Percentiles rank a stretch among this genome's conserved stretches.
These are phyloP conservation scores for Aleurites moluccanus DNA, from an alignment of 441 rosid genomes.

Conservation along the genomic window DNA sequence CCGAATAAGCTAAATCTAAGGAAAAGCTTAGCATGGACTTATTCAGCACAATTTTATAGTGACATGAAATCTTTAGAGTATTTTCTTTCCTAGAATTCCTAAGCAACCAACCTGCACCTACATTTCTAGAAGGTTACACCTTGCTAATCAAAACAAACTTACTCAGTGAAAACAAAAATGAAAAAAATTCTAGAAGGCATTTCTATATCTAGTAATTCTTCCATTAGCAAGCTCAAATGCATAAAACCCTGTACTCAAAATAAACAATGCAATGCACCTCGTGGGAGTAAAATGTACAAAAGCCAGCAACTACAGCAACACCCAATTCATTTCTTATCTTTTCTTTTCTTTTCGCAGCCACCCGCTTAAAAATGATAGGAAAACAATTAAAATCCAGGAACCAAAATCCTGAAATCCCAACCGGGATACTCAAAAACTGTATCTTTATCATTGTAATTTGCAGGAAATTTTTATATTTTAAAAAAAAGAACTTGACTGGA, in stretches of 20 bases:
- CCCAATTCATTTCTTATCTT: background rate
- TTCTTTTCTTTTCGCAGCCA: background rate
- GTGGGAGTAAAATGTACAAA: background rate
- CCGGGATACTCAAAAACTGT: background rate
- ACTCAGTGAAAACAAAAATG: too few relatives aligned
- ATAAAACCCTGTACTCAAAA: background rate
- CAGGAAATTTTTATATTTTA: conserved; percentile 15
- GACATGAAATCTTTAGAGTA: background rate
- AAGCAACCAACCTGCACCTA: background rate
- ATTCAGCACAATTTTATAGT: background rate
- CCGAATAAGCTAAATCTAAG: background rate
- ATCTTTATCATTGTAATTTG: background rate
- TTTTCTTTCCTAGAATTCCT: background rate
- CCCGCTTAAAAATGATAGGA: background rate
- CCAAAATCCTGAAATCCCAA: conserved; percentile 7
- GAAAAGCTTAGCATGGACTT: too few relatives aligned
- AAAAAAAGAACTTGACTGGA: background rate
- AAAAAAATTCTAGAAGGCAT: background rate
- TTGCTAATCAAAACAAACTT: conserved; percentile 4
- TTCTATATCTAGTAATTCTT: background rate
- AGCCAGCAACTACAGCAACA: background rate
- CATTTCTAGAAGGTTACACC: background rate
- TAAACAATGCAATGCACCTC: background rate
- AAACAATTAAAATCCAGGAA: background rate
- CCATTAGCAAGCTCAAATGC: background rate